Conservation (phyloP, 2,329 filamentous ascomycete genomes). For the Paradendryphiella salina region DNA sequence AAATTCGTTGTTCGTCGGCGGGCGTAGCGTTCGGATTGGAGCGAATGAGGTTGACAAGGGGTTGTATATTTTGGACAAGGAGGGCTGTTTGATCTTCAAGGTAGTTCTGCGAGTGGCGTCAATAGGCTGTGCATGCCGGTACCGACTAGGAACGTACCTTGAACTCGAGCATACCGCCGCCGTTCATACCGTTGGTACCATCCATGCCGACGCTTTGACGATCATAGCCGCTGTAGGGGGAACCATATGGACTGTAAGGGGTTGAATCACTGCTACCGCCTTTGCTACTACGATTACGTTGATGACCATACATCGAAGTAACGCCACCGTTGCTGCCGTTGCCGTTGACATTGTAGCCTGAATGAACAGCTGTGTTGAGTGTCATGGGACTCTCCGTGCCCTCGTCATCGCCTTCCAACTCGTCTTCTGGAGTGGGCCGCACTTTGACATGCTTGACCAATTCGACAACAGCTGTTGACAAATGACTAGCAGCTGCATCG, state of each 20-base stretch:
- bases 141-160: conserved; percentile 54
- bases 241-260: conserved; percentile 43
- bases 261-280: conserved; percentile 44
- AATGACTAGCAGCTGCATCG: conserved; percentile 89
- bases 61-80: conserved; percentile 78
- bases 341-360: conserved; percentile 27
- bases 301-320: conserved; percentile 19
- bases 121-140: conserved; percentile 2
- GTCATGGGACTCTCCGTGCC: conserved; percentile 44
- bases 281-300: conserved; percentile 40
- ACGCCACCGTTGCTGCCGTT: conserved; percentile 17
- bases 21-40: conserved; percentile 40
- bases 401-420: conserved; percentile 75
- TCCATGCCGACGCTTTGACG: conserved; percentile 38
- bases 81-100: conserved; percentile 80
- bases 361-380: conserved; percentile 29
- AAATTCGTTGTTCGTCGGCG: conserved; percentile 56
- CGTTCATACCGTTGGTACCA: conserved; percentile 28
- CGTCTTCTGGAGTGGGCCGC: conserved; percentile 70
- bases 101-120: conserved; percentile 60
- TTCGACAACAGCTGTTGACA: conserved; percentile 83
- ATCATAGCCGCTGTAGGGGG: conserved; percentile 44
- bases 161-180: conserved; percentile 58
- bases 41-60: conserved; percentile 72
- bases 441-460: conserved; percentile 84